These are phyloP conservation scores for Exophiala spinifera DNA, from an alignment of 2,329 filamentous ascomycete genomes.

Conservation along the genomic window DNA sequence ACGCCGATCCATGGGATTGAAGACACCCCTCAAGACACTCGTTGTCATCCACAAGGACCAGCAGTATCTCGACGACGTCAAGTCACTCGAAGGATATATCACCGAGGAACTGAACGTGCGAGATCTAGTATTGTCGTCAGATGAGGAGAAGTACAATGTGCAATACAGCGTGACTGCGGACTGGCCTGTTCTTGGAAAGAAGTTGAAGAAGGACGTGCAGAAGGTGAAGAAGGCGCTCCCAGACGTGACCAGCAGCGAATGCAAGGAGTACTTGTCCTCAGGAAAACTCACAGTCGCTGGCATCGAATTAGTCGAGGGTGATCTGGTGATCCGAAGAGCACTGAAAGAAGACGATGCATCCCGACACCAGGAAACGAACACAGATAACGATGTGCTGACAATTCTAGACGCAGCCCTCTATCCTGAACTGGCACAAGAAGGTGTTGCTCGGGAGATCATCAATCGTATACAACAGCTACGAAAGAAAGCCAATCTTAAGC, in stretches of 20 bases:
- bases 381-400: conserved; percentile 83
- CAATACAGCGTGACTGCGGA: conserved; percentile 87
- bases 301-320: conserved; percentile 76
- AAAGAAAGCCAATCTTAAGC: conserved; percentile 87
- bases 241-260: conserved; percentile 71
- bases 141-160: conserved; percentile 88
- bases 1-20: conserved; percentile 76
- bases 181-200: conserved; percentile 93
- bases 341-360: conserved; percentile 69
- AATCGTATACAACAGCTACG: conserved; percentile 87
- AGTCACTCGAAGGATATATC: conserved; percentile 82
- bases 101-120: conserved; percentile 87
- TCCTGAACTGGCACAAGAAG: conserved; percentile 82
- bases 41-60: conserved; percentile 82
- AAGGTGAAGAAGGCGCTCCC: conserved; percentile 90
- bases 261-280: conserved; percentile 70
- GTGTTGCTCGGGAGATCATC: conserved; percentile 86
- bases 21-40: conserved; percentile 85
- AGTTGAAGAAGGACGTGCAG: conserved; percentile 90
- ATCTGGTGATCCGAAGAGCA: conserved; percentile 77
- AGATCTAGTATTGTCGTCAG: conserved; percentile 76
- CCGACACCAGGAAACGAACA: conserved; percentile 78
- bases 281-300: conserved; percentile 80
- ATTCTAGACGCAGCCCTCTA: conserved; percentile 83
- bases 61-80: conserved; percentile 81